These are phyloP conservation scores for Coemansia furcata DNA, from an alignment of 192 early-diverging fungal species.

Conservation along the genomic window DNA sequence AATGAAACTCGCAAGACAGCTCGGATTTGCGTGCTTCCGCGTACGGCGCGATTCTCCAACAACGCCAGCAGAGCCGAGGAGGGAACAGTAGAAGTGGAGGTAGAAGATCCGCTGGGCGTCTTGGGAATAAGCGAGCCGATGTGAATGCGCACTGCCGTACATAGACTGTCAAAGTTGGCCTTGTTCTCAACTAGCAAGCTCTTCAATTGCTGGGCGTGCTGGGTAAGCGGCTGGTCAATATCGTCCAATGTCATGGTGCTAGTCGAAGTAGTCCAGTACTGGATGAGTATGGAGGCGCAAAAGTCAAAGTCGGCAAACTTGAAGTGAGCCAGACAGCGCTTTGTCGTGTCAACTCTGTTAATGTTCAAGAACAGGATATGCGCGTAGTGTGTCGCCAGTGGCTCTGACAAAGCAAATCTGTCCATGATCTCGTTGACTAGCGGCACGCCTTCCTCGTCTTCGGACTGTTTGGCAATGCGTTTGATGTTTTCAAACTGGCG, in stretches of 20 bases:
- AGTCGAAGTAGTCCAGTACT: conserved; percentile 25
- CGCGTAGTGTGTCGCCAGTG: conserved; percentile 16
- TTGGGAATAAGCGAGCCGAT: conserved; percentile 4
- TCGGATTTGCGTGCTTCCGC: conserved; percentile 19
- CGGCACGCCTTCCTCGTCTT: conserved; percentile 56
- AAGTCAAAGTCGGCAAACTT: conserved; percentile 30
- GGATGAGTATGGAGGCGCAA: conserved; percentile 21
- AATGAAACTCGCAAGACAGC: conserved; percentile 21
- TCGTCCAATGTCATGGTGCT: conserved; percentile 40
- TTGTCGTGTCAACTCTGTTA: conserved; percentile 31
- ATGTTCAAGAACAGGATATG: conserved; percentile 27
- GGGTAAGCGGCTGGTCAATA: conserved; percentile 47
- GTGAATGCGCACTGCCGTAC: not conserved
- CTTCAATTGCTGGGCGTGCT: conserved; percentile 54
- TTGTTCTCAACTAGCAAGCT: conserved; percentile 46
- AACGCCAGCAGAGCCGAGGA: conserved; percentile 10
- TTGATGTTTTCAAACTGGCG: conserved; percentile 65
- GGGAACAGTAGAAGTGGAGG: not conserved
- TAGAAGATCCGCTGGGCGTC: not conserved
- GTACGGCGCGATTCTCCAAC: conserved; percentile 16
- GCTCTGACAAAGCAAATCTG: conserved; percentile 20
- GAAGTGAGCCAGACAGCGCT: conserved; percentile 23
- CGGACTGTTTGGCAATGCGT: conserved; percentile 57
- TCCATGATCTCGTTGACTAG: conserved; percentile 33
- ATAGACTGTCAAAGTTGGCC: conserved; percentile 13